phyloP scores from a whole-genome alignment of 2,329 filamentous ascomycete genomes.

The Nothopassalora personata region DNA sequence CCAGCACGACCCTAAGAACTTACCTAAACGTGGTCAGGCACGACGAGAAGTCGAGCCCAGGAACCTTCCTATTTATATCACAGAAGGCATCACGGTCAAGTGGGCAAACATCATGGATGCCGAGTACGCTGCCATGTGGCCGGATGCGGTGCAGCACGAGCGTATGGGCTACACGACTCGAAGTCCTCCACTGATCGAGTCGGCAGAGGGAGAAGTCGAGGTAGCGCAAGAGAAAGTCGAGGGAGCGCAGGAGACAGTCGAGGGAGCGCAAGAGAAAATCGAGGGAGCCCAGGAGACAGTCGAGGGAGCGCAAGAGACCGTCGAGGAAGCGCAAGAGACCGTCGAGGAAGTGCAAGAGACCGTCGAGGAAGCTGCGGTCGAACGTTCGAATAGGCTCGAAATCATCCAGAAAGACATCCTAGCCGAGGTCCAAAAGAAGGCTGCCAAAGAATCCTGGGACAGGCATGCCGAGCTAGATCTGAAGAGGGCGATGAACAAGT shows the following conservation, averaged over 20 bases:
- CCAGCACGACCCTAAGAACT: not conserved
- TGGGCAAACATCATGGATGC: constrained; percentile 37
- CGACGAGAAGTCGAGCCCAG: constrained; percentile 4
- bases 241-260: not conserved
- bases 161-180: constrained; percentile 20
- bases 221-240: not conserved
- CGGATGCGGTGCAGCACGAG: constrained; percentile 28
- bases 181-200: not conserved
- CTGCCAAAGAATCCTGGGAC: not conserved
- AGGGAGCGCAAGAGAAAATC: not conserved
- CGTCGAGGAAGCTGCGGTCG: not conserved
- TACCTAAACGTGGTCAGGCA: not conserved
- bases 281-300: not conserved
- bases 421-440: not conserved
- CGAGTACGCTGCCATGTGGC: constrained; percentile 35
- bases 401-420: not conserved
- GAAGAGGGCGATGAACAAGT: not conserved
- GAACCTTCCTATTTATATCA: constrained; percentile 19
- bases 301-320: not conserved
- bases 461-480: not conserved
- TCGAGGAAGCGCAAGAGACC: not conserved
- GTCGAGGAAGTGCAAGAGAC: not conserved
- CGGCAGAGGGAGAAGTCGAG: not conserved
- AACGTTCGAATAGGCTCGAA: not conserved
- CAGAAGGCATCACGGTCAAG: constrained; percentile 29